Conservation (phyloP, 2,329 filamentous ascomycete genomes). For the Graphium sp. region DNA sequence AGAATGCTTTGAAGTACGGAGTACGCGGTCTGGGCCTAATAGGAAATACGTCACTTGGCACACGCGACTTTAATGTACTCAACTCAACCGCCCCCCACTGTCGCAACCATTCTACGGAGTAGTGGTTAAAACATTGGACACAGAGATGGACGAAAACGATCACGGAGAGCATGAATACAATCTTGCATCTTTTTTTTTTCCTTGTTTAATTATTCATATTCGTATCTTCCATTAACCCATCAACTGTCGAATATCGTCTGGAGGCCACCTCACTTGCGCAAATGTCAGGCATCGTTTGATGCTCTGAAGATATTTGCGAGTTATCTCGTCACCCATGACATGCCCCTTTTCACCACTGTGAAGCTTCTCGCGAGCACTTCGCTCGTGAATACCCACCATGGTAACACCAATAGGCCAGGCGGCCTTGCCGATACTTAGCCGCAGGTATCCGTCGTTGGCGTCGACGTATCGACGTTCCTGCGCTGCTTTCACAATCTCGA, state of each 20-base stretch:
- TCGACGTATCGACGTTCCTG: conserved; percentile 88
- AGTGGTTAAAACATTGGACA: too few species aligned
- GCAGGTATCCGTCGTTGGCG: conserved; percentile 87
- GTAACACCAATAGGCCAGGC: conserved; percentile 99
- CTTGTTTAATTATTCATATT: too few species aligned
- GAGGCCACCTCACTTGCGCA: conserved; percentile 92
- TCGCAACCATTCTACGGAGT: too few species aligned
- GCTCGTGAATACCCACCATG: conserved; percentile 99
- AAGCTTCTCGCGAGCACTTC: conserved; percentile 86
- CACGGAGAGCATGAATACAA: too few species aligned
- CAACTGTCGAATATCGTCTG: conserved; percentile 77
- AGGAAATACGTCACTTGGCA: too few species aligned
- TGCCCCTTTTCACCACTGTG: conserved; percentile 80
- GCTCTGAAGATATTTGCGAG: conserved; percentile 89
- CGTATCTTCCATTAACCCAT: conserved; percentile 82
- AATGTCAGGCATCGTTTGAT: conserved; percentile 96
- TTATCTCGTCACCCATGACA: conserved; percentile 93
- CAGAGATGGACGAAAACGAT: too few species aligned
- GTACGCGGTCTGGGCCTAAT: too few species aligned
- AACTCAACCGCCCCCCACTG: too few species aligned
- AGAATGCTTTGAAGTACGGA: too few species aligned
- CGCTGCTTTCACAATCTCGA: conserved; percentile 82
- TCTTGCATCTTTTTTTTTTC: too few species aligned
- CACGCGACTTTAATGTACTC: too few species aligned
- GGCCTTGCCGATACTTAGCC: conserved; percentile 86